Percentiles rank a stretch among this genome's conserved stretches.
phyloP scores from a whole-genome alignment of 2,329 filamentous ascomycete species.

The Phialocephala sp. region DNA sequence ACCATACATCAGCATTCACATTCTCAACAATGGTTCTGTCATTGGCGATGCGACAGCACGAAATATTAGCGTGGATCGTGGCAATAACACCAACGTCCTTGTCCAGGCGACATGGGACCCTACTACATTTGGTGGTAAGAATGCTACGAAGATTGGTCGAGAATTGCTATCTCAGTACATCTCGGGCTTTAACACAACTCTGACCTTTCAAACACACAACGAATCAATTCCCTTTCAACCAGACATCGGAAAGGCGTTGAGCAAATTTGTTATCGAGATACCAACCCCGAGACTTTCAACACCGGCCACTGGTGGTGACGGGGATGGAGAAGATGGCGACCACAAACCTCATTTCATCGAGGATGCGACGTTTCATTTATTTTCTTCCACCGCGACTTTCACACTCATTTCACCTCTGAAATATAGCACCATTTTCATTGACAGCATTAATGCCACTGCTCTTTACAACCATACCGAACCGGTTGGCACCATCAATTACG shows the following conservation, averaged over 20 bases:
- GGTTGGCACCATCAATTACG: constrained; percentile 78
- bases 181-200: constrained; percentile 83
- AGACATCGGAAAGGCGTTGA: constrained; percentile 73
- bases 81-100: constrained; percentile 72
- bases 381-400: constrained; percentile 87
- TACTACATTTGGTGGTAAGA: constrained; percentile 61
- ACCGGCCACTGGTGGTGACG: constrained; percentile 53
- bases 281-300: constrained; percentile 70
- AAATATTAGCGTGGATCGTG: constrained; percentile 67
- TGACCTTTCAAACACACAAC: constrained; percentile 75
- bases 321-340: constrained; percentile 48
- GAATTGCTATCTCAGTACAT: constrained; percentile 84
- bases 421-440: constrained; percentile 76
- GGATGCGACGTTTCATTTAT: constrained; percentile 83
- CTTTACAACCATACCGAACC: constrained; percentile 81
- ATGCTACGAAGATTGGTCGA: constrained; percentile 66
- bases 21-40: constrained; percentile 74
- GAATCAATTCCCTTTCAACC: constrained; percentile 77
- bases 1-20: constrained; percentile 79
- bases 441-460: constrained; percentile 81
- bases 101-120: constrained; percentile 80
- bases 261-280: constrained; percentile 72
- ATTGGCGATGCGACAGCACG: constrained; percentile 76
- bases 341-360: constrained; percentile 74
- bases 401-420: constrained; percentile 79